phyloP scores from a whole-genome alignment of 305 asterid genomes.

The Withania somnifera region DNA sequence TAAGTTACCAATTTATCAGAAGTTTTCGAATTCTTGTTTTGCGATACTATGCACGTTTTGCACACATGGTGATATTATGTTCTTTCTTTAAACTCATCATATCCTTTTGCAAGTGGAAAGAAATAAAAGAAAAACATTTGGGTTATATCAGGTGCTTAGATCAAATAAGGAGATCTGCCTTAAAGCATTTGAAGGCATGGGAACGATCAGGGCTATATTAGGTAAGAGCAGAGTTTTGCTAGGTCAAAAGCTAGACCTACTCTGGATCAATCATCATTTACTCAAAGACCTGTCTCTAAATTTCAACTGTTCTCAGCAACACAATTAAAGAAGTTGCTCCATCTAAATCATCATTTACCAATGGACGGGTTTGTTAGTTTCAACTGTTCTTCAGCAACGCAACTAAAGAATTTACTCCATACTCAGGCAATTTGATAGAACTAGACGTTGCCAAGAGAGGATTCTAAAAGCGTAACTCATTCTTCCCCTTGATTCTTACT shows the following conservation, averaged over 20 bases:
- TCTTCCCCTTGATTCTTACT: background rate
- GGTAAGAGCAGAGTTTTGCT: background rate
- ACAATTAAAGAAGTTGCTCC: background rate
- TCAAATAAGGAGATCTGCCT: background rate
- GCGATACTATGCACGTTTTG: background rate
- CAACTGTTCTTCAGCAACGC: background rate
- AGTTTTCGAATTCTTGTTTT: background rate
- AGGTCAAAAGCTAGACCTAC: background rate
- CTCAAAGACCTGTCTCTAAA: background rate
- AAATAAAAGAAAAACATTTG: background rate
- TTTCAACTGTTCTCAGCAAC: background rate
- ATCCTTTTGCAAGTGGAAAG: background rate
- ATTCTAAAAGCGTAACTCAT: background rate
- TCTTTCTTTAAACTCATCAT: background rate
- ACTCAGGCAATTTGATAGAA: background rate
- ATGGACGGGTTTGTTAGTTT: background rate
- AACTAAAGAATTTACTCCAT: background rate
- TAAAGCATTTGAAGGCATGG: background rate
- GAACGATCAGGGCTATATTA: background rate
- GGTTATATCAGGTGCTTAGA: background rate
- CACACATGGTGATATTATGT: background rate
- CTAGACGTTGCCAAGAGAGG: background rate
- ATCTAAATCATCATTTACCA: background rate
- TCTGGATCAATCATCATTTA: background rate
- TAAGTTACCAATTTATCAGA: background rate